Evolutionary conservation across 768 basidiomycete genomes (phyloP).

Genomic region (Hygrophoropsis aurantiaca): DNA sequence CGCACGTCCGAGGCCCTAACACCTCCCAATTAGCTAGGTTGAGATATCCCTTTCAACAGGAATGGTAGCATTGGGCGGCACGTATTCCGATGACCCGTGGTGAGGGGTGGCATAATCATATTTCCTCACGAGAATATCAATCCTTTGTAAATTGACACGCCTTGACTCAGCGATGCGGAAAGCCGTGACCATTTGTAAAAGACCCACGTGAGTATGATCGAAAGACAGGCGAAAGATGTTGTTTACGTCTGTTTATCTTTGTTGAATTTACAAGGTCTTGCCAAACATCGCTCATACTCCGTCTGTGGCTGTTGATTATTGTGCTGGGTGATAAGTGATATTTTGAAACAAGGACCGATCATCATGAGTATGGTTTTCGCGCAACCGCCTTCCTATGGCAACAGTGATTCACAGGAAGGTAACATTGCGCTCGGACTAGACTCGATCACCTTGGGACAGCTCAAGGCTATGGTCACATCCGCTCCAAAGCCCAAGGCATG

Average conservation of each 20-base stretch:
- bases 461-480: conserved; percentile 68
- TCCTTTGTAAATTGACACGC: neutral
- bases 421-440: conserved; percentile 46
- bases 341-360: neutral
- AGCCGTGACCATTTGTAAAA: too few relatives aligned
- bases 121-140: conserved; percentile 5
- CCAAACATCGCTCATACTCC: conserved; percentile 17
- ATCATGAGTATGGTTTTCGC: conserved; percentile 35
- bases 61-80: neutral
- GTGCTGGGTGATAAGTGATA: too few relatives aligned
- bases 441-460: conserved; percentile 80
- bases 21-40: too few relatives aligned
- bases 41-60: too few relatives aligned
- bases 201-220: neutral
- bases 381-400: conserved; percentile 22
- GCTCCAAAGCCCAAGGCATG: conserved; percentile 75
- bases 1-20: too few relatives aligned
- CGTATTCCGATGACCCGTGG: conserved; percentile 1
- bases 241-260: conserved; percentile 19
- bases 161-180: conserved; percentile 7
- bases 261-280: conserved; percentile 25
- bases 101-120: conserved; percentile 5
- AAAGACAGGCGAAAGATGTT: neutral
- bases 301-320: too few relatives aligned
- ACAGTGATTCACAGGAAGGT: conserved; percentile 30